Evolutionary conservation across 495 filamentous ascomycete species (phyloP).

Genomic region (Usnea hakonensis): DNA sequence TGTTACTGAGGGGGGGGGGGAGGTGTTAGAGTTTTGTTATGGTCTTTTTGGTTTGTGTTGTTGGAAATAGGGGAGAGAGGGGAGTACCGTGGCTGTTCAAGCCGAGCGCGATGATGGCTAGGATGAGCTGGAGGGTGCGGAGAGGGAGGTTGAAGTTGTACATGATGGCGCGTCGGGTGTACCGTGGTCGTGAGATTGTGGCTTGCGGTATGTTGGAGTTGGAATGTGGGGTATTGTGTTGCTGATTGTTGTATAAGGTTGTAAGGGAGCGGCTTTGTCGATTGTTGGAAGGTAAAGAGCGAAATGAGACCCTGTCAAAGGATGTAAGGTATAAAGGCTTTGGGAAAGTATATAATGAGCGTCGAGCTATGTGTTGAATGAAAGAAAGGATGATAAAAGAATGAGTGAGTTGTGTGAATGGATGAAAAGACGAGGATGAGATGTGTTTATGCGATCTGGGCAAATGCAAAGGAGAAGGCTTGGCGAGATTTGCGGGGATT

Average conservation of each 20-base stretch:
- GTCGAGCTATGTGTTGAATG: neutral
- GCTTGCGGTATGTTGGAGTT: conserved; percentile 4
- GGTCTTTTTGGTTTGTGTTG: neutral
- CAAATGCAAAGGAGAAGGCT: neutral
- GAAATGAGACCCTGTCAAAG: conserved; percentile 8
- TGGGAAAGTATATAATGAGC: neutral
- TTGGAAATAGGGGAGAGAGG: conserved; percentile 3
- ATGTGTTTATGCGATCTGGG: neutral
- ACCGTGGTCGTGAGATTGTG: neutral
- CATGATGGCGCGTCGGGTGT: conserved; percentile 29
- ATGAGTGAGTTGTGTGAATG: conserved; percentile 1
- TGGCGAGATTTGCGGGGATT: neutral
- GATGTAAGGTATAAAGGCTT: neutral
- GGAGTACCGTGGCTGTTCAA: conserved; percentile 62
- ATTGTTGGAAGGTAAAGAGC: neutral
- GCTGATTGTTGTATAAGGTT: neutral
- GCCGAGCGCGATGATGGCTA: conserved; percentile 64
- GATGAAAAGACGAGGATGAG: neutral
- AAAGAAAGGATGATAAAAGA: neutral
- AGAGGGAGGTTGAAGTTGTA: conserved; percentile 51
- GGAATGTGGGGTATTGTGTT: conserved; percentile 15
- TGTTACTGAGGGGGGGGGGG: conserved; percentile 18
- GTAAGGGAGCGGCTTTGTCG: neutral
- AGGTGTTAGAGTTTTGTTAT: neutral
- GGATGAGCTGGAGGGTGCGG: conserved; percentile 55